Conservation (phyloP, 306 rosid species). For the Hippophae gyantsensis region DNA sequence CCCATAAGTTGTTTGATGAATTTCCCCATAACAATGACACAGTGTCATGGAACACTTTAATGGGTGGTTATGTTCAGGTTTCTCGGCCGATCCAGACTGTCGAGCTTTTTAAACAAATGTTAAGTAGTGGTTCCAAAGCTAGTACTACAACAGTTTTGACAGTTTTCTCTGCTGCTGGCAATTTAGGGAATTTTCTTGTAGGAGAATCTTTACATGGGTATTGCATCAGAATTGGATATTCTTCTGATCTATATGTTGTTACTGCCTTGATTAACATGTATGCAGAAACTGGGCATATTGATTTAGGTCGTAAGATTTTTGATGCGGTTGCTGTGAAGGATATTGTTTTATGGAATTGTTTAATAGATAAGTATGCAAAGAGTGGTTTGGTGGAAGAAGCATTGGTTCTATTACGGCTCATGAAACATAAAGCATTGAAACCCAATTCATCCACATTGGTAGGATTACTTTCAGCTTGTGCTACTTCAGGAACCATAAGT, state of each 20-base stretch:
- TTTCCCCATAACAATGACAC: slow-evolving; percentile 38
- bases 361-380: slow-evolving; percentile 46
- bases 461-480: slow-evolving; percentile 54
- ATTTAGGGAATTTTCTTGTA: slow-evolving; percentile 19
- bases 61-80: slow-evolving; percentile 50
- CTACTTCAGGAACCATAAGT: slow-evolving; percentile 38
- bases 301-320: slow-evolving; percentile 27
- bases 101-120: slow-evolving; percentile 36
- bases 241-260: slow-evolving; percentile 31
- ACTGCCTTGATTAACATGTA: slow-evolving; percentile 54
- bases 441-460: slow-evolving; percentile 53
- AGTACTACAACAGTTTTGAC: slow-evolving; percentile 34
- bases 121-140: slow-evolving; percentile 29
- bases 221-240: slow-evolving; percentile 36
- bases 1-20: slow-evolving; percentile 49
- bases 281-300: slow-evolving; percentile 34
- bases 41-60: slow-evolving; percentile 59
- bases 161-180: slow-evolving; percentile 49
- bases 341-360: slow-evolving; percentile 66
- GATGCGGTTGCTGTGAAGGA: slow-evolving; percentile 41
- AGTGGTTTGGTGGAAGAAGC: slow-evolving; percentile 43
- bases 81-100: slow-evolving; percentile 35
- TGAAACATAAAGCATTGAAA: slow-evolving; percentile 37
- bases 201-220: slow-evolving; percentile 45
- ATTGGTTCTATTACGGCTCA: slow-evolving; percentile 26